These are phyloP conservation scores for Amanita molliuscula DNA, from an alignment of 768 basidiomycete genomes.

Conservation along the genomic window DNA sequence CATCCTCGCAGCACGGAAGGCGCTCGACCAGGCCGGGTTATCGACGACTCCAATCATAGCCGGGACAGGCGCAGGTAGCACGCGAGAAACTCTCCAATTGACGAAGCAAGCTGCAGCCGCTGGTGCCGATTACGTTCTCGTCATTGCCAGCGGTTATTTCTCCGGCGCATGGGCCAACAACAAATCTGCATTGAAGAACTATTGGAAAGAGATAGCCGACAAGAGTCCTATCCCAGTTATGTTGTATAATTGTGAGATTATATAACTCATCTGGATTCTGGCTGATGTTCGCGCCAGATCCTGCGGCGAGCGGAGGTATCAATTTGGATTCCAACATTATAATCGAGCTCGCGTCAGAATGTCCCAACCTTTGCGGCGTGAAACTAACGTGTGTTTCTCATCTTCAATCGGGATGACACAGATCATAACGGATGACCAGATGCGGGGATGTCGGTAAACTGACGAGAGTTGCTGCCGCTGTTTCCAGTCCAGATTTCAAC, in stretches of 20 bases:
- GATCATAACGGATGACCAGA: constrained; percentile 23
- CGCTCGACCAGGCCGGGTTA: constrained; percentile 59
- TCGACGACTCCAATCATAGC: constrained; percentile 56
- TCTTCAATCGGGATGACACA: not conserved
- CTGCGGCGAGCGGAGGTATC: constrained; percentile 81
- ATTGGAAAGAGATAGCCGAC: constrained; percentile 65
- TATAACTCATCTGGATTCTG: constrained; percentile 1
- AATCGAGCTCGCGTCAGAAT: constrained; percentile 64
- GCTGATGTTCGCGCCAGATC: constrained; percentile 38
- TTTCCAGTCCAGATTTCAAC: constrained; percentile 47
- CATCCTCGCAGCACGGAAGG: constrained; percentile 57
- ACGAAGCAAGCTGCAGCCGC: constrained; percentile 69
- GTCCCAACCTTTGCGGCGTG: constrained; percentile 73
- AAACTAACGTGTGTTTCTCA: constrained; percentile 68
- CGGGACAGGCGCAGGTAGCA: constrained; percentile 79
- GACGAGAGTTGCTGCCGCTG: constrained; percentile 66
- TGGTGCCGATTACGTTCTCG: constrained; percentile 82
- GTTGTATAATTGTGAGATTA: constrained; percentile 72
- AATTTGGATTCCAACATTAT: constrained; percentile 88
- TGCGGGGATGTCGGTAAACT: constrained; percentile 91
- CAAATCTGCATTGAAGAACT: constrained; percentile 63
- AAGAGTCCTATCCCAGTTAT: constrained; percentile 82
- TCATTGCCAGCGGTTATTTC: constrained; percentile 83
- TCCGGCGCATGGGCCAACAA: constrained; percentile 60
- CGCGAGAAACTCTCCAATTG: constrained; percentile 71